Conservation (phyloP, 202 grass and related monocot genomes). For the Alloteropsis angusta region DNA sequence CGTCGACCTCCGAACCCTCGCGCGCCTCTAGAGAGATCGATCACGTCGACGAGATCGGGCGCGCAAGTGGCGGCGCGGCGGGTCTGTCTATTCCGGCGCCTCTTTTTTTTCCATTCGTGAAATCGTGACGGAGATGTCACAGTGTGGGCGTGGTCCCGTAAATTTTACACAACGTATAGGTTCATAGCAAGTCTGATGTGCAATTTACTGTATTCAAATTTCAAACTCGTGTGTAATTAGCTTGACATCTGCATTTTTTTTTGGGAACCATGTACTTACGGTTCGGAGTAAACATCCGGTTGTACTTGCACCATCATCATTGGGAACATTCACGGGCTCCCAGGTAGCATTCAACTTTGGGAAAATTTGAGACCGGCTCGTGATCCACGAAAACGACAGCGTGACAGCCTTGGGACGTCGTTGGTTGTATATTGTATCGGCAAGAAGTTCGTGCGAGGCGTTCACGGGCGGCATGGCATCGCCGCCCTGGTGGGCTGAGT, state of each 20-base stretch:
- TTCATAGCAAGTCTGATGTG: not conserved
- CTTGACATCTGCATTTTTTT: not conserved
- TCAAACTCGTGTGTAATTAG: not conserved
- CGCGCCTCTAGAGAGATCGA: constrained; percentile 20
- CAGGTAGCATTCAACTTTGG: not conserved
- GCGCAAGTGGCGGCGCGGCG: no score
- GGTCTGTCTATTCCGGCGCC: no score
- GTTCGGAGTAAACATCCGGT: not conserved
- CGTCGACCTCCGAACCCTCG: constrained; percentile 53
- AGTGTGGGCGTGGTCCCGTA: not conserved
- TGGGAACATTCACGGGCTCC: not conserved
- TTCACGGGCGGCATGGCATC: not conserved
- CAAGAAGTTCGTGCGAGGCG: constrained; percentile 3
- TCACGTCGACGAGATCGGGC: no score
- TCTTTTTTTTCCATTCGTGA: not conserved
- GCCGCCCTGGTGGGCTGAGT: not conserved
- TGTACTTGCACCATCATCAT: not conserved
- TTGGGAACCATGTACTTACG: not conserved
- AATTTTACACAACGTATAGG: no score
- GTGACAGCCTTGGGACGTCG: not conserved
- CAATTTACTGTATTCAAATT: not conserved
- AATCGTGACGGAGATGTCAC: not conserved
- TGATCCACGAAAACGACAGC: not conserved
- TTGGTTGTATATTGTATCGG: not conserved
- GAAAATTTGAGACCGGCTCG: not conserved